phyloP scores from a whole-genome alignment of 2,329 filamentous ascomycete species.

The Helotiales sp. region DNA sequence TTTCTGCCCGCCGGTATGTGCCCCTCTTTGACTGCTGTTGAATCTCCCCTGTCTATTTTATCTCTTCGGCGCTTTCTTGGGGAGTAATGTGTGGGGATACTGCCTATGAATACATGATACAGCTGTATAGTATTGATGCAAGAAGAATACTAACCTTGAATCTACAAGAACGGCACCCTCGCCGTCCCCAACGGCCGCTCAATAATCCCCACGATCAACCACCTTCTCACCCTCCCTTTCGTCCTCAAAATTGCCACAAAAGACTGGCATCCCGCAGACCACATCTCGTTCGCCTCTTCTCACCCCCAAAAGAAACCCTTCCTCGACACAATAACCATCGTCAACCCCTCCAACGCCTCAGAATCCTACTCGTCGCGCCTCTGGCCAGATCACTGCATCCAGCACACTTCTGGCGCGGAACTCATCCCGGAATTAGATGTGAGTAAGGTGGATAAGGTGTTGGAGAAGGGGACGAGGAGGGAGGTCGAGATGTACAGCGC shows the following conservation, averaged over 20 bases:
- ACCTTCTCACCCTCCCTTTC: constrained; percentile 74
- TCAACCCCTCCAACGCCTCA: constrained; percentile 66
- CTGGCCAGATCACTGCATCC: constrained; percentile 92
- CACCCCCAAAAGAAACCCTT: constrained; percentile 73
- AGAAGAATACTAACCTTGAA: background rate
- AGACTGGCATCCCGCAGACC: constrained; percentile 83
- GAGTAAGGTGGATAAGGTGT: constrained; percentile 62
- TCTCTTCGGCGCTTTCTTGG: background rate
- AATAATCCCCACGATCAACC: constrained; percentile 74
- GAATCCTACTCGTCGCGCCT: constrained; percentile 71
- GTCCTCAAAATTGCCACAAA: constrained; percentile 80
- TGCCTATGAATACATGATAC: background rate
- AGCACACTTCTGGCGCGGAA: constrained; percentile 71
- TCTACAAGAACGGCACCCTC: constrained; percentile 75
- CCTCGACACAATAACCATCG: constrained; percentile 65
- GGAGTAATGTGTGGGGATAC: background rate
- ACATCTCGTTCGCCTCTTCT: constrained; percentile 88
- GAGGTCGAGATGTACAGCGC: constrained; percentile 92
- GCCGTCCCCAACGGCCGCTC: constrained; percentile 76
- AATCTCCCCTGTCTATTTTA: background rate
- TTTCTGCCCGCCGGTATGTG: constrained; percentile 84
- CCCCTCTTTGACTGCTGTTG: background rate
- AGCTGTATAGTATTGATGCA: background rate
- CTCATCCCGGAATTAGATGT: constrained; percentile 74
- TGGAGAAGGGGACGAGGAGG: constrained; percentile 78